A percentile compares a stretch with the other conserved stretches of the same genome.
Evolutionary conservation across 371 early-diverging fungal species (phyloP).

Genomic region (Actinomortierella ambigua): DNA sequence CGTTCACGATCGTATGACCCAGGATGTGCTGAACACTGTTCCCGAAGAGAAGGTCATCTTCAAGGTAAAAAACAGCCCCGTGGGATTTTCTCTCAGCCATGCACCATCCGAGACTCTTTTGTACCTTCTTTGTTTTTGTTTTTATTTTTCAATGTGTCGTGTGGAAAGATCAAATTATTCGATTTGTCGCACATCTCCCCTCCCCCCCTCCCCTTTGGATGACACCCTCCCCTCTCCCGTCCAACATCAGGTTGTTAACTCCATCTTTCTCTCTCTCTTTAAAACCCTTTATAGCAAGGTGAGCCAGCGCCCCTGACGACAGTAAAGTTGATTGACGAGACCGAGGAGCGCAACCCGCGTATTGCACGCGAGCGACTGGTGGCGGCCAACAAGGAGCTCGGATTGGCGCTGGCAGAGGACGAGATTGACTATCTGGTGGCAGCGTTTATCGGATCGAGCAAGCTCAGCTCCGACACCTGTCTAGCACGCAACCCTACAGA

Average conservation of each 20-base stretch:
- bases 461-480: conserved; percentile 47
- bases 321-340: conserved; percentile 61
- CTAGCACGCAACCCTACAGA: conserved; percentile 92
- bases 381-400: conserved; percentile 85
- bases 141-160: neutral
- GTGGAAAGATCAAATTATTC: neutral
- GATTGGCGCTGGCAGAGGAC: conserved; percentile 91
- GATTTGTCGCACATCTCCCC: neutral
- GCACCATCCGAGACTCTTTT: neutral
- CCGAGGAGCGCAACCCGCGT: conserved; percentile 44
- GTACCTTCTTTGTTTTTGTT: neutral
- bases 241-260: too few species aligned
- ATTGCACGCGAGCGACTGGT: conserved; percentile 68
- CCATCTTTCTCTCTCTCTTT: too few species aligned
- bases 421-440: conserved; percentile 94
- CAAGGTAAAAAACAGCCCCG: conserved; percentile 46
- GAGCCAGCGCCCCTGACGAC: conserved; percentile 77
- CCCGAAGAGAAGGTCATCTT: conserved; percentile 76
- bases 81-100: neutral
- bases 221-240: neutral
- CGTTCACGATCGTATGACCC: conserved; percentile 95
- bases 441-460: conserved; percentile 73
- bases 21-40: conserved; percentile 62
- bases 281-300: conserved; percentile 49
- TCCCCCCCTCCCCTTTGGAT: neutral